Conservation (phyloP, 345 rosid genomes). For the Combretum micranthum region DNA sequence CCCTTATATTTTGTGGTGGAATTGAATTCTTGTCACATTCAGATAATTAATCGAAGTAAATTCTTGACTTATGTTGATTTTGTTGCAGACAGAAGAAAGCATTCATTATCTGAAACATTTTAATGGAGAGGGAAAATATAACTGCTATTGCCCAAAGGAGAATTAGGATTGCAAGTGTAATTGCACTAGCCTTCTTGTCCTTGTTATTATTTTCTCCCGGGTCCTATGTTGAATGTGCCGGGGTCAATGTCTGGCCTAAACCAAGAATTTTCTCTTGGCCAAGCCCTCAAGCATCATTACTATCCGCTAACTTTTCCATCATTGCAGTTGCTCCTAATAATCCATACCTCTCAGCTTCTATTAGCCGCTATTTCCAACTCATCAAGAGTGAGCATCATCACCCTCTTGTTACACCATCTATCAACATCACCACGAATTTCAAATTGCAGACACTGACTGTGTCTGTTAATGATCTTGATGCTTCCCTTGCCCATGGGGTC, state of each 20-base stretch:
- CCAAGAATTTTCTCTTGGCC: conserved; percentile 64
- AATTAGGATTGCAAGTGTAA: too few relatives aligned
- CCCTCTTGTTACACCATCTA: conserved; percentile 28
- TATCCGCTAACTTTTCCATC: conserved; percentile 52
- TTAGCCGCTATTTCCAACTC: conserved; percentile 34
- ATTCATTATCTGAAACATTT: too few relatives aligned
- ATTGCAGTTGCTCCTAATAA: conserved; percentile 37
- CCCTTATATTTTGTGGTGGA: too few relatives aligned
- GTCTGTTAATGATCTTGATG: conserved; percentile 32
- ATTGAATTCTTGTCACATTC: too few relatives aligned
- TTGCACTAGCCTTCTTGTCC: not conserved
- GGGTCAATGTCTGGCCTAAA: conserved; percentile 64
- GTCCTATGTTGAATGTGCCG: conserved; percentile 5
- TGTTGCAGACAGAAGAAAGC: too few relatives aligned
- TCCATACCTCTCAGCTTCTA: conserved; percentile 43
- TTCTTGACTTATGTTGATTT: too few relatives aligned
- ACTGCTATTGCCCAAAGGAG: too few relatives aligned
- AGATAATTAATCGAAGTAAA: too few relatives aligned
- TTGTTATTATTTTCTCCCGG: not conserved
- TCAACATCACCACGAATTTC: conserved; percentile 30
- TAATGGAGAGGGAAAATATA: too few relatives aligned
- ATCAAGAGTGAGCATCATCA: conserved; percentile 42
- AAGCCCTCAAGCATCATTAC: conserved; percentile 25
- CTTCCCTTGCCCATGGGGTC: conserved; percentile 58
- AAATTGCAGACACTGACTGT: conserved; percentile 34